Base-by-base conservation (phyloP, 2,329 filamentous ascomycete species). In the Fusarium napiforme region DNA sequence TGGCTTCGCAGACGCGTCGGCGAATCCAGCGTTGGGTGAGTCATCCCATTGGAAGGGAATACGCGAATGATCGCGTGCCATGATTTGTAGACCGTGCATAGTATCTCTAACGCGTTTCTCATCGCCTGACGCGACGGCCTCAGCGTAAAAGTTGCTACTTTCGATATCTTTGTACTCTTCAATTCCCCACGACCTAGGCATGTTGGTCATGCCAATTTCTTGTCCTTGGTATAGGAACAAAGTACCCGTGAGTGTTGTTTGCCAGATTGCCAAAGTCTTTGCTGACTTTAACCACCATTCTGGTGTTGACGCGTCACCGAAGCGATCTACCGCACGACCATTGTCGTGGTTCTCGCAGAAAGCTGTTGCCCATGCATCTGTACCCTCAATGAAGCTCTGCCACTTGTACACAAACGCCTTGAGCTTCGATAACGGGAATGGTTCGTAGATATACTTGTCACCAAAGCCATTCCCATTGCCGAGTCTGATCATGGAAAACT, bases 341-440 rank as follows among this genome's bases (percentile, higher is more conserved):
- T 90, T 88, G 74, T 92, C 90, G 76, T 92, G 90, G 71, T 92
- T 92, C 74, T 92, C 90, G 57, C 87, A 84, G 73, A 91, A 92
- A 0, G 87, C 86, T 0, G 89, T 90, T 0, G 87, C 87, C 89
- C 89, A 91, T 0, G 84, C 85, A 53, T 88, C 86, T 4, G 82
- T 86, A 15, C 83, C 84, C 56, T 84, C 80, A 40, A 86, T 84
- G 46, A 88, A 84, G 3, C 80, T 82, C 77, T 89, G 87, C 83
- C 86, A 88, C 47, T 82, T 85, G 14, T 79, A 72, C 0, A 87
- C 81, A 15, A 85, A 77, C 6, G 70, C 69, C 72, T 87, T 87
- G 46, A 89, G 76, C 10, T 83, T 82, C 0, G 83, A 80, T 1
- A 89, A 74, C 1, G 81, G 79, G 65, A 84, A 89, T 0, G 81